A percentile compares a stretch with the other conserved stretches of the same genome.
phyloP scores from a whole-genome alignment of 2,329 filamentous ascomycete species.

The Microsporum audouinii region DNA sequence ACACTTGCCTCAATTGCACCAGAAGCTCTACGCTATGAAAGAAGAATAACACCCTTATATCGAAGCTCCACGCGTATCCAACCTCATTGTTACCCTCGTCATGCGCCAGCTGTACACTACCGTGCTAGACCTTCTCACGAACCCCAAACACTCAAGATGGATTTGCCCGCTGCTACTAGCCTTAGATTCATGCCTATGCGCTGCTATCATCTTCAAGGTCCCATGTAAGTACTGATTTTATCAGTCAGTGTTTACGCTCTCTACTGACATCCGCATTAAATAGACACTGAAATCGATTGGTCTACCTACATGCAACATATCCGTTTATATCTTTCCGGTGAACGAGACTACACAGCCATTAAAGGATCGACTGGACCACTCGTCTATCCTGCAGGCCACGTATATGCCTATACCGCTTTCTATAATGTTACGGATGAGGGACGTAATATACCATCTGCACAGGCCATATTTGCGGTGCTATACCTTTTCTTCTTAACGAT shows the following conservation, averaged over 20 bases:
- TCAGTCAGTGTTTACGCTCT: not conserved
- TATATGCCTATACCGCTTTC: conserved; percentile 76
- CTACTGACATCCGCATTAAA: conserved; percentile 19
- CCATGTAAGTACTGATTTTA: conserved; percentile 52
- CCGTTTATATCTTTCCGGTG: conserved; percentile 63
- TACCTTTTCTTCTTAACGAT: conserved; percentile 66
- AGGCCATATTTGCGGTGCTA: conserved; percentile 67
- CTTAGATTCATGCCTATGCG: conserved; percentile 60
- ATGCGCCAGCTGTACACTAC: conserved; percentile 17
- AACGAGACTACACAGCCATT: conserved; percentile 79
- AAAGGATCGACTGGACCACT: conserved; percentile 81
- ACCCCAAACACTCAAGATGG: conserved; percentile 49
- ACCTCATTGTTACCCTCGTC: not conserved
- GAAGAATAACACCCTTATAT: not conserved
- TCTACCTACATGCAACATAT: conserved; percentile 93
- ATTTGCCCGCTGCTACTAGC: conserved; percentile 56
- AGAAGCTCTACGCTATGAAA: not conserved
- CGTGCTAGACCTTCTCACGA: conserved; percentile 36
- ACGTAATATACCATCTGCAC: conserved; percentile 64
- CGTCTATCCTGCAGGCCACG: conserved; percentile 88
- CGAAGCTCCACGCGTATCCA: not conserved
- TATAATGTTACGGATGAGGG: conserved; percentile 69
- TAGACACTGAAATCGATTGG: conserved; percentile 98
- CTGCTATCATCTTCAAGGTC: conserved; percentile 64
- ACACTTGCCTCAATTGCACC: not conserved